Percentiles rank a stretch among this genome's conserved stretches.
These are phyloP conservation scores for Mucor circinelloides DNA, from an alignment of 371 early-diverging fungal species.

Conservation along the genomic window DNA sequence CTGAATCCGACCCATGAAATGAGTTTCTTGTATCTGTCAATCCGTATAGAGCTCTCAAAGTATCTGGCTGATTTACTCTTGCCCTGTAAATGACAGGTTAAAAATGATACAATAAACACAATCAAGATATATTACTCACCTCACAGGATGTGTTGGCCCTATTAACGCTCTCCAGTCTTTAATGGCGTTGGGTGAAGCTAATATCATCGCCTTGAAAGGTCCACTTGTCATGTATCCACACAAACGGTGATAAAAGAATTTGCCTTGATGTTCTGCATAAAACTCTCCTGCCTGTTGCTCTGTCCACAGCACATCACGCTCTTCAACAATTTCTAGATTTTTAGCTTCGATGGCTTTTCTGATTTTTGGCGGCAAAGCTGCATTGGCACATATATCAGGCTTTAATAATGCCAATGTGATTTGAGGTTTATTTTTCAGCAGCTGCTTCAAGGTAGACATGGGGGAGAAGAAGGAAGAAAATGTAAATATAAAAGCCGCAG, in stretches of 20 bases:
- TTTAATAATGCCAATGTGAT: conserved; percentile 76
- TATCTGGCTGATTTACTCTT: conserved; percentile 57
- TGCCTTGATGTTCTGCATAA: conserved; percentile 68
- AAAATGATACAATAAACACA: not conserved
- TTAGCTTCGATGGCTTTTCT: conserved; percentile 47
- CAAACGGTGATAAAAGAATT: conserved; percentile 69
- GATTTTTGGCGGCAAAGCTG: conserved; percentile 41
- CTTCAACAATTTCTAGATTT: conserved; percentile 47
- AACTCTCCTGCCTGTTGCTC: conserved; percentile 62
- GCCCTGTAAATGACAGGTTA: conserved; percentile 47
- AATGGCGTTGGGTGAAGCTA: conserved; percentile 66
- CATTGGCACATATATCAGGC: conserved; percentile 77
- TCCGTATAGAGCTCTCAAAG: conserved; percentile 74
- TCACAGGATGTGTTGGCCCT: conserved; percentile 67
- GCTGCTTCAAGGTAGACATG: not conserved
- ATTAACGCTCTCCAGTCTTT: conserved; percentile 64
- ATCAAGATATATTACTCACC: conserved; percentile 6
- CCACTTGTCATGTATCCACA: conserved; percentile 76
- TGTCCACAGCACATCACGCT: conserved; percentile 61
- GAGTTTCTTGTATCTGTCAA: conserved; percentile 84
- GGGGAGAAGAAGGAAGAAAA: not conserved
- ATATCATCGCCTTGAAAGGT: conserved; percentile 60
- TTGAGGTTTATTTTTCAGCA: conserved; percentile 10
- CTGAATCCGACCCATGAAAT: conserved; percentile 49
- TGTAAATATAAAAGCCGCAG: not conserved